Base-by-base conservation (phyloP, 805 yeast species). In the Candida oleophila region DNA sequence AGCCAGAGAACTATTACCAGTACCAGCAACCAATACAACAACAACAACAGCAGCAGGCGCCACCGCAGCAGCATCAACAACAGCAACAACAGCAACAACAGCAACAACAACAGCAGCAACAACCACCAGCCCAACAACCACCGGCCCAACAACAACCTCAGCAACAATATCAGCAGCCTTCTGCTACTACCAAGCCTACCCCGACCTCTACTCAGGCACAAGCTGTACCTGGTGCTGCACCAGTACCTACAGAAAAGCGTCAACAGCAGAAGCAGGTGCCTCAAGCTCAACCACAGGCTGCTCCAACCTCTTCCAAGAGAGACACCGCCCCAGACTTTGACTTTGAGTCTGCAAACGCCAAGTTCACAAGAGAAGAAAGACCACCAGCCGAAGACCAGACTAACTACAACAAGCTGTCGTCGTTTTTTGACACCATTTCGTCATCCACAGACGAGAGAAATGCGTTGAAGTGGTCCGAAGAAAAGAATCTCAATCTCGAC, bases 401-500 rank as follows among this genome's bases (percentile, higher is more conserved):
- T 8, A 60, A 57, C 22, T 94, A 94, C 71, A 80, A 90, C 69
- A 89, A 84, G 64, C 78, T 79, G 58, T 80, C 89, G 12, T 90
- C 97, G 1, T 92, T 94, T 65, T 92, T 92, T 60, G 98, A 94
- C 66, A 81, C 79, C 50, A 80, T 92, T 47, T 86, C 96, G 9
- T 80, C 89, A 9, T 83, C 89, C 3, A 74, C 83, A 34, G 70
- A 62, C 40, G 78, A 76, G 44, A 76, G 76, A 42, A 59, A 66
- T 21, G 41, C 60, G 32, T 71, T 81, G 80, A 77, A 82, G 58
- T 85, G 95, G 83, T 70, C 77, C 41, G 87, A 84, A 54, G 96
- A 89, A 59, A 83, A 85, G 50, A 68, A 68, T 41, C 76, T 87
- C 59, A 89, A 89, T 62, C 58, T 81, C 66, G 96, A 88, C 65